These are phyloP conservation scores for Passalora sequoiae DNA, from an alignment of 2,329 filamentous ascomycete genomes.

Conservation along the genomic window DNA sequence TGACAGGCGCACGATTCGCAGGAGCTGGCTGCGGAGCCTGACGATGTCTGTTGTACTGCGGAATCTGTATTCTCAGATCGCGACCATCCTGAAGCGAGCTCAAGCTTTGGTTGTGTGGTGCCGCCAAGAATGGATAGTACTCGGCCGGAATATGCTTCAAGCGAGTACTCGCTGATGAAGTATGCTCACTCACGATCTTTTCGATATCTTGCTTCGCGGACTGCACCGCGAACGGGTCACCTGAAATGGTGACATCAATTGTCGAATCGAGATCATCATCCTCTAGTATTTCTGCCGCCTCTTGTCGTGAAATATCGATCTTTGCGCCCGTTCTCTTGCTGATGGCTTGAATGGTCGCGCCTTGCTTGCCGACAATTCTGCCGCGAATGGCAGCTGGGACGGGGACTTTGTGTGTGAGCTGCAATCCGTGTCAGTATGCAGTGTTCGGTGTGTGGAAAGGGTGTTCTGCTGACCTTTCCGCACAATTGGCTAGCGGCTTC, in stretches of 20 bases:
- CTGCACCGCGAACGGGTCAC: conserved; percentile 81
- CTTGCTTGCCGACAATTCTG: conserved; percentile 89
- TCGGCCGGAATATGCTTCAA: conserved; percentile 81
- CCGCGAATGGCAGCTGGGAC: conserved; percentile 79
- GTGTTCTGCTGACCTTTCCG: conserved; percentile 62
- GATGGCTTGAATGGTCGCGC: conserved; percentile 82
- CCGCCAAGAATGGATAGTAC: conserved; percentile 94
- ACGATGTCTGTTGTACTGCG: conserved; percentile 65
- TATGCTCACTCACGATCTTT: conserved; percentile 80
- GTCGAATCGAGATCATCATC: conserved; percentile 72
- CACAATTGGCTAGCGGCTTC: conserved; percentile 86
- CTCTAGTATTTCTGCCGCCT: conserved; percentile 53
- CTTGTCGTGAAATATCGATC: conserved; percentile 80
- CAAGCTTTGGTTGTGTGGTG: conserved; percentile 63
- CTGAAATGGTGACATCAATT: conserved; percentile 83
- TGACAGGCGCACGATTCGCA: conserved; percentile 58
- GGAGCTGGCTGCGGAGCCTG: conserved; percentile 62
- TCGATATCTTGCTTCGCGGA: conserved; percentile 78
- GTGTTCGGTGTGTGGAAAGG: too few species aligned
- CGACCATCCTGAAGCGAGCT: conserved; percentile 65
- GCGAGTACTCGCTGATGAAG: conserved; percentile 74
- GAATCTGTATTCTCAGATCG: conserved; percentile 76
- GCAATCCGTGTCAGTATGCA: conserved; percentile 3
- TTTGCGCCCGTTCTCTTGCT: conserved; percentile 84
- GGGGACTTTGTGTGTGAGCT: conserved; percentile 67